Base-by-base conservation (phyloP, 768 basidiomycete species). In the Suillus plorans region DNA sequence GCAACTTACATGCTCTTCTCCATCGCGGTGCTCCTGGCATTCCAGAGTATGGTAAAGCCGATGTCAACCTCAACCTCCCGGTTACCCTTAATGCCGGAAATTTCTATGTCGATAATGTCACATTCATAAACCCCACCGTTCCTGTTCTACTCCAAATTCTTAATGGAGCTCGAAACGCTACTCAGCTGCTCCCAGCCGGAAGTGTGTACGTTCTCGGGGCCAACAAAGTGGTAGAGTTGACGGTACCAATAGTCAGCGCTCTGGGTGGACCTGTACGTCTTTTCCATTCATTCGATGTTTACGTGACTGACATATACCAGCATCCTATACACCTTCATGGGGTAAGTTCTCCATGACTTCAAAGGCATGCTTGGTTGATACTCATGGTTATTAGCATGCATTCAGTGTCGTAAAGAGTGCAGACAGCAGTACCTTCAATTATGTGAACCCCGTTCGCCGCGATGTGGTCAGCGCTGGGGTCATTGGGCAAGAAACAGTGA, bases 321-420 rank as follows among this genome's bases (percentile, higher is more conserved):
- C 81, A 82, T 69, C 80, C 81, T 6, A 80, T 81, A 70, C 81
- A 82, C 71, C 66, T 82, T 60, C 80, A 82, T 65, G 82, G 82
- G 9, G 79, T 78, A 72, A 59, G 75, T 67, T 53, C 31, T 55
- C 61, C 18, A 8, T 12, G 16, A 18, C 4, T 12, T 25, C 25
- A 9, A 39, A 25, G 4, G 8, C 22, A 41, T 58, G 25, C 37
- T 5, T 49, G 3, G 61, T 12, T 47, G 7, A 1, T 53, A 7
- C 57, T 58, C 14, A 28, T 41, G 16, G 12, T 25, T 14, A 25
- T 28, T 66, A 82, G 80, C 82, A 84, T 66, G 64, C 74, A 7
- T 85, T 85, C 65, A 74, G 76, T 47, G 83, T 84, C 31, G 72
- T 84, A 20, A 70, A 79, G 60, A 80, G 79, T 58, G 80, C 83